Evolutionary conservation across 257 asterid species (phyloP).

Genomic region (Gardenia jasminoides): DNA sequence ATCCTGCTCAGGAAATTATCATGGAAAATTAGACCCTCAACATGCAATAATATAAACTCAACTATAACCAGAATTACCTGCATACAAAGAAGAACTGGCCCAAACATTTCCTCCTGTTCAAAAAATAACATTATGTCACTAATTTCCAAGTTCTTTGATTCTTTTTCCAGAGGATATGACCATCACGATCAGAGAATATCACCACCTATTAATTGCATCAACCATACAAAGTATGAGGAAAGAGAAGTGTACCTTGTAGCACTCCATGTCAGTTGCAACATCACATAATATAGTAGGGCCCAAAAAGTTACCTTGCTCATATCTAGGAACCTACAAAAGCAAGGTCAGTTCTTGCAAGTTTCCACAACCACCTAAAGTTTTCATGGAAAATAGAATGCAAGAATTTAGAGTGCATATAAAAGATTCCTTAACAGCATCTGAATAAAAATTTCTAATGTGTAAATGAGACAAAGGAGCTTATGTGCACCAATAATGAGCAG

Average conservation of each 20-base stretch:
- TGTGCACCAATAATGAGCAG: neutral
- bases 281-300: constrained; percentile 45
- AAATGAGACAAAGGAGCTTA: neutral
- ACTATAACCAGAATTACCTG: constrained; percentile 26
- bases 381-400: neutral
- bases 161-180: neutral
- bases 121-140: constrained; percentile 1
- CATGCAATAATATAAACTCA: neutral
- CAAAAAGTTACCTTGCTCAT: constrained; percentile 42
- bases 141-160: neutral
- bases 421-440: neutral
- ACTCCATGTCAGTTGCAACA: constrained; percentile 42
- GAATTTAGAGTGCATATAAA: neutral
- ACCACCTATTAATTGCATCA: constrained; percentile 5
- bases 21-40: neutral
- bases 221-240: neutral
- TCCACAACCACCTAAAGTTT: neutral
- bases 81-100: constrained; percentile 57
- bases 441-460: neutral
- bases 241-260: constrained; percentile 41
- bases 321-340: constrained; percentile 41
- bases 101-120: constrained; percentile 42
- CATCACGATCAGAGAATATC: neutral
- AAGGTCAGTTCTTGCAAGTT: constrained; percentile 1
- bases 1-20: neutral